phyloP scores from a whole-genome alignment of 805 yeast species.

The Saturnispora saitoi region DNA sequence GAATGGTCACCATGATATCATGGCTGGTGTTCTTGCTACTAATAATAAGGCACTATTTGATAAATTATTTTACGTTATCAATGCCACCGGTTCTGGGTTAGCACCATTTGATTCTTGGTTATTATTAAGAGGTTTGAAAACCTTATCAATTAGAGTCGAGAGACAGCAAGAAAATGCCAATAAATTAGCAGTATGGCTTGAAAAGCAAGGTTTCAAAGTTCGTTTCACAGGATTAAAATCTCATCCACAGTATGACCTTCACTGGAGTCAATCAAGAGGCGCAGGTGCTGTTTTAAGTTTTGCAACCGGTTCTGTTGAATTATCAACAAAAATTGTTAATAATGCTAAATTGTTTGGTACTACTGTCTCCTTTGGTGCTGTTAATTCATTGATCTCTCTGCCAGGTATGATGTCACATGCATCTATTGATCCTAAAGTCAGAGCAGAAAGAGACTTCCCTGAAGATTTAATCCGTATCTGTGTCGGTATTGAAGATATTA shows the following conservation, averaged over 20 bases:
- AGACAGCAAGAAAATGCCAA: constrained; percentile 79
- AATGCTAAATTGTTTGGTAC: constrained; percentile 72
- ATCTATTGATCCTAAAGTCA: constrained; percentile 80
- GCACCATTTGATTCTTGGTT: constrained; percentile 93
- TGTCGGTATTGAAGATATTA: constrained; percentile 79
- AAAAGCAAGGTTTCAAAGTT: constrained; percentile 60
- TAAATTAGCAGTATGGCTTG: constrained; percentile 66
- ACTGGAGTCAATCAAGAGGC: constrained; percentile 68
- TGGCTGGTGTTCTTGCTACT: constrained; percentile 89
- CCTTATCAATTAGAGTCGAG: constrained; percentile 77
- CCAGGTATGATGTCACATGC: constrained; percentile 97
- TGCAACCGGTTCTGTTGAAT: constrained; percentile 69
- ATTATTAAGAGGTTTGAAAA: constrained; percentile 78
- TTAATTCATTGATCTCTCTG: constrained; percentile 83
- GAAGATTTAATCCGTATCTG: constrained; percentile 87
- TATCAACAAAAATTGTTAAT: constrained; percentile 67
- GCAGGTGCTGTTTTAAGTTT: constrained; percentile 85
- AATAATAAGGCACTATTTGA: constrained; percentile 57
- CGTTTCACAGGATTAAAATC: constrained; percentile 78
- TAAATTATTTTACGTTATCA: constrained; percentile 64
- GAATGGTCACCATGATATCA: constrained; percentile 92
- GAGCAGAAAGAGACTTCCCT: constrained; percentile 84
- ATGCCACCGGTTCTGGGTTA: constrained; percentile 85
- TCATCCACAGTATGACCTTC: constrained; percentile 77
- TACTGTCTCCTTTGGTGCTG: constrained; percentile 92